A percentile compares a stretch with the other conserved stretches of the same genome.
These are phyloP conservation scores for Cladosporium sphaerospermum DNA, from an alignment of 2,329 filamentous ascomycete genomes.

Conservation along the genomic window DNA sequence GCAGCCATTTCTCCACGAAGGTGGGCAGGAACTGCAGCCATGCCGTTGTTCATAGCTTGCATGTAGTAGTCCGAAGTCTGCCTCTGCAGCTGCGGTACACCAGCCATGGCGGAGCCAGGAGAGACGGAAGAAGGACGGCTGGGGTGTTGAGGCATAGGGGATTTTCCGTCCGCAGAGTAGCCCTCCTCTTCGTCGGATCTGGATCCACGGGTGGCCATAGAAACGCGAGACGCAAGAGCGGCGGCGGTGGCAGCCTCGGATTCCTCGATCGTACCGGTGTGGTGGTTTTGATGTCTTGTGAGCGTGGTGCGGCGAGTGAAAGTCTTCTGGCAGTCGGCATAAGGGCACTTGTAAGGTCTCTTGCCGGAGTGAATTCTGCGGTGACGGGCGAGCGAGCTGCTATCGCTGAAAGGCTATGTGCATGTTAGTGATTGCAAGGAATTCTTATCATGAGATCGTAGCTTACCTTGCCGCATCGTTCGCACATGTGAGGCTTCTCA, in stretches of 20 bases:
- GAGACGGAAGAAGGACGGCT: conserved; percentile 75
- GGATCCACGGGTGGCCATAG: conserved; percentile 40
- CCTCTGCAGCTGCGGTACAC: conserved; percentile 62
- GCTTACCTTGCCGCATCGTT: conserved; percentile 87
- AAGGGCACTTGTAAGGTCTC: conserved; percentile 94
- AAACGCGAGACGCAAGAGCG: conserved; percentile 59
- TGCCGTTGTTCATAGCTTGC: conserved; percentile 57
- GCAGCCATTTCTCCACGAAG: conserved; percentile 68
- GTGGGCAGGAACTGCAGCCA: conserved; percentile 62
- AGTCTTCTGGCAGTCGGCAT: conserved; percentile 95
- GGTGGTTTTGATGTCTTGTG: conserved; percentile 91
- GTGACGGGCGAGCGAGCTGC: conserved; percentile 86
- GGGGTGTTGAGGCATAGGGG: conserved; percentile 72
- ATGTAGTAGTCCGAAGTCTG: conserved; percentile 69
- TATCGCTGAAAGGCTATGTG: conserved; percentile 84
- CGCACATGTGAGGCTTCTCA: conserved; percentile 97
- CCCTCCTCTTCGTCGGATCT: conserved; percentile 60
- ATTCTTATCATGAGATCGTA: not conserved
- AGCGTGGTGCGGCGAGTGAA: conserved; percentile 94
- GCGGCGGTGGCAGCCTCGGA: conserved; percentile 83
- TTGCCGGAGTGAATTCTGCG: conserved; percentile 93
- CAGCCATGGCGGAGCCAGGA: conserved; percentile 67
- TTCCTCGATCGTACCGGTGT: conserved; percentile 91
- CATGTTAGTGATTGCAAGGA: not conserved
- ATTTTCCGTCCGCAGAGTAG: conserved; percentile 60